These are phyloP conservation scores for Paecilomyces variotii DNA, from an alignment of 2,329 filamentous ascomycete species.

Conservation along the genomic window DNA sequence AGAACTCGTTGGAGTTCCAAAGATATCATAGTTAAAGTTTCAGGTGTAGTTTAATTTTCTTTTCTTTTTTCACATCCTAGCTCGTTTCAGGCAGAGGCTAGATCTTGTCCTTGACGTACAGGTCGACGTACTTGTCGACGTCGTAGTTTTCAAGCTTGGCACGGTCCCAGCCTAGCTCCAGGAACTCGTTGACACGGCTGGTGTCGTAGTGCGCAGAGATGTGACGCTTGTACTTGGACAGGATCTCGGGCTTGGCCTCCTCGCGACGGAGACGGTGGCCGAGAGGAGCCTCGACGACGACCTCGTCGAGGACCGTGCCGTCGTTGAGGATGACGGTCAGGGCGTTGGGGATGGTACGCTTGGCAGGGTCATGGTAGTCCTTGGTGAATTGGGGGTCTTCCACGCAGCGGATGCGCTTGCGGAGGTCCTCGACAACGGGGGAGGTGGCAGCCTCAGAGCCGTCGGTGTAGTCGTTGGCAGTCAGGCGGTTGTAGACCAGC, in stretches of 20 bases:
- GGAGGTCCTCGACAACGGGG: constrained; percentile 78
- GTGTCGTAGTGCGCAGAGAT: constrained; percentile 73
- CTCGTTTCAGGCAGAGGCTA: constrained; percentile 17
- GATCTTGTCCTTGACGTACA: constrained; percentile 57
- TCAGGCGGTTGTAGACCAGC: constrained; percentile 89
- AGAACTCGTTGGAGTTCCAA: background rate
- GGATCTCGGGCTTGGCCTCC: constrained; percentile 95
- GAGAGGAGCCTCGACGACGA: constrained; percentile 86
- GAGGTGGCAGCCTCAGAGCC: constrained; percentile 87
- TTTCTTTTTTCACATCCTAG: background rate
- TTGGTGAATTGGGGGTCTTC: constrained; percentile 91
- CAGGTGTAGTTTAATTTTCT: background rate
- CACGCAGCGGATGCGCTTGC: constrained; percentile 89
- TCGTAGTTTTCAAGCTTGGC: constrained; percentile 70
- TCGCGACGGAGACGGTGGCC: constrained; percentile 86
- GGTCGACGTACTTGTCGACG: constrained; percentile 88
- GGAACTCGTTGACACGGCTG: constrained; percentile 69
- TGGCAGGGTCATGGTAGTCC: constrained; percentile 89
- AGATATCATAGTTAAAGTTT: background rate
- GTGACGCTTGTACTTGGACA: constrained; percentile 93
- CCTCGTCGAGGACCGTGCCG: constrained; percentile 82
- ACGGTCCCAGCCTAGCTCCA: constrained; percentile 68
- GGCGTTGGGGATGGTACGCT: constrained; percentile 95
- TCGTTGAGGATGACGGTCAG: constrained; percentile 92
- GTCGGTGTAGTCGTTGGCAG: constrained; percentile 89